Base-by-base conservation (phyloP, 495 filamentous ascomycete species). In the Penicillium arizonense region DNA sequence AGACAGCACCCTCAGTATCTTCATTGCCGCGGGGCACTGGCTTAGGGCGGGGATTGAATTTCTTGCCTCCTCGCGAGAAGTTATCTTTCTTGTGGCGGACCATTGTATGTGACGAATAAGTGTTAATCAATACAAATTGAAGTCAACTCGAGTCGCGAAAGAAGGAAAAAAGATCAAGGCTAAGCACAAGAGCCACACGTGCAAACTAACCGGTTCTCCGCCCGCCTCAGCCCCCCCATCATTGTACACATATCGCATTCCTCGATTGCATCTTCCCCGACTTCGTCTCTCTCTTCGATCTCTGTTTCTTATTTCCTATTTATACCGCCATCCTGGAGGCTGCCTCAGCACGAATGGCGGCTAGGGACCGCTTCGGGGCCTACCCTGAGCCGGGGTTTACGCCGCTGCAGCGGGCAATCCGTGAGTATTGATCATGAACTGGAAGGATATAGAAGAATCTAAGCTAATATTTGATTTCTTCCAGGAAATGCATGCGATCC, bases 51-150 rank as follows among this genome's bases (percentile, higher is more conserved):
- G 73, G 75, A 66, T 56, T 67, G 66, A 73, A 76, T 69, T 85
- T 83, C 69, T 86, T 89, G 62, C 85, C 84, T 63, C 85, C 82
- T 58, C 81, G 79, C 42, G 82, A 77, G 69, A 89, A 87, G 65
- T 83, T 83, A 72, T 96, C 91, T 76, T 96, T 96, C 70, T 96
- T 96, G 73, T 96, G 90, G 47, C 91, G 90, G 48, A 96, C 89
- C 91, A 95, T 95, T 2, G 13, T 53, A 37, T 9, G 14, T 13
- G 21, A 32, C 26, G 10, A 28, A 32, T 5, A 30, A 16, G 21
- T 18, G 38, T 36, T 32, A 23, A 14, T 21, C 18, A 16, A 11
- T 36, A 16, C 36, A 21, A 13, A 34, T 38, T 28, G 16, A 43
- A 34, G 5, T 34, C 2, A n/a, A 24, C 44, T 39, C 10, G 44